phyloP scores from a whole-genome alignment of 2,329 filamentous ascomycete genomes.

The Colletotrichum sp. region DNA sequence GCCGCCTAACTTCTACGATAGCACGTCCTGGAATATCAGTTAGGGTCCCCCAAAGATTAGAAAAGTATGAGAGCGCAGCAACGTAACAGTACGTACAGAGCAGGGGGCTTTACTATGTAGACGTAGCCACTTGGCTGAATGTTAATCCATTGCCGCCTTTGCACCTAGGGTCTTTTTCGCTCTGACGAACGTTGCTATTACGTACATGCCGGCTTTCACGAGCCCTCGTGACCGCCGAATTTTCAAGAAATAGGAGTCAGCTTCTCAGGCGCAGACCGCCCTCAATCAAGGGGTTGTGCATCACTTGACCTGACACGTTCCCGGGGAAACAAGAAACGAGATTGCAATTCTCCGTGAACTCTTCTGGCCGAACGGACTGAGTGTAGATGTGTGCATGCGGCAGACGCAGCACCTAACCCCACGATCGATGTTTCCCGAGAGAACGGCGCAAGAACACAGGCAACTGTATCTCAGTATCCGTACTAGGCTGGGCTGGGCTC shows the following conservation, averaged over 20 bases:
- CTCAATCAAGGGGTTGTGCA: neutral
- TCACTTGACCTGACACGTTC: neutral
- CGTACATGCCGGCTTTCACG: neutral
- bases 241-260: neutral
- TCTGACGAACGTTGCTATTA: conserved; percentile 5
- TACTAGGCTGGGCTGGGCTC: neutral
- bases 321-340: neutral
- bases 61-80: neutral
- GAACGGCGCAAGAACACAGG: neutral
- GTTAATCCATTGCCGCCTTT: neutral
- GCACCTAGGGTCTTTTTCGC: neutral
- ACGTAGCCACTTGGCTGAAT: neutral
- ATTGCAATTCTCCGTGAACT: neutral
- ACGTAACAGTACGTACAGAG: neutral
- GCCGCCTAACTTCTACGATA: neutral
- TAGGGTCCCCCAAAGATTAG: neutral
- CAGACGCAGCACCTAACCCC: neutral
- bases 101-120: neutral
- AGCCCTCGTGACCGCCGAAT: conserved; percentile 6
- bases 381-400: neutral
- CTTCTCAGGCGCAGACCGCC: neutral
- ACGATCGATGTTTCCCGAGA: neutral
- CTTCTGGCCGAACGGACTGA: neutral
- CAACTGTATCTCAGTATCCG: neutral
- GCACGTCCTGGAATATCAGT: neutral